These are phyloP conservation scores for Laguncularia racemosa DNA, from an alignment of 345 rosid species.

Conservation along the genomic window DNA sequence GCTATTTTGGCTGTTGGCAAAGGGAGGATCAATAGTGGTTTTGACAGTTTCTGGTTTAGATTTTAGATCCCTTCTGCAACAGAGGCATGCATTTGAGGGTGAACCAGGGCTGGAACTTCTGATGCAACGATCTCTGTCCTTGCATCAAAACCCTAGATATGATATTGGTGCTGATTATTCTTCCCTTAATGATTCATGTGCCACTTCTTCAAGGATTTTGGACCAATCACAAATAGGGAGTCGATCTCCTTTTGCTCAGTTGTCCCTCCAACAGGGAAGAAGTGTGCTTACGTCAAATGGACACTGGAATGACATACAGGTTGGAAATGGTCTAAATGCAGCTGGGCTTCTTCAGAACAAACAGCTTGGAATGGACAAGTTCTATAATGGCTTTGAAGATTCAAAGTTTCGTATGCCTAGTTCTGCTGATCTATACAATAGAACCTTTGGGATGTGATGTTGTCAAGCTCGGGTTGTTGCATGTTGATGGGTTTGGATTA, in stretches of 20 bases:
- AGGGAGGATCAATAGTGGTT: slow-evolving; percentile 56
- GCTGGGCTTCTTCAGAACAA: slow-evolving; percentile 69
- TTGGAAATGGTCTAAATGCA: slow-evolving; percentile 47
- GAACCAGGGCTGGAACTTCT: slow-evolving; percentile 57
- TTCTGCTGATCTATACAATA: slow-evolving; percentile 59
- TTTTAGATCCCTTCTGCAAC: slow-evolving; percentile 44
- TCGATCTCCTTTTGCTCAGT: slow-evolving; percentile 38
- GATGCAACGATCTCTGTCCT: slow-evolving; percentile 61
- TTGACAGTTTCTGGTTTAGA: slow-evolving; percentile 45
- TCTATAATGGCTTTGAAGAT: slow-evolving; percentile 57
- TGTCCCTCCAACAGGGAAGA: slow-evolving; percentile 51
- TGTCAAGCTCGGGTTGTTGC: slow-evolving; percentile 7
- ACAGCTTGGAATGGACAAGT: slow-evolving; percentile 53
- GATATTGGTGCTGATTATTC: slow-evolving; percentile 47
- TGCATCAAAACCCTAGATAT: slow-evolving; percentile 45
- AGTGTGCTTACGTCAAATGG: slow-evolving; percentile 50
- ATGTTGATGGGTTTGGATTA: slow-evolving; percentile 16
- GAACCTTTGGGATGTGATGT: slow-evolving; percentile 67
- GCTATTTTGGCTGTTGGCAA: slow-evolving; percentile 93
- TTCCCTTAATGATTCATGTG: slow-evolving; percentile 44
- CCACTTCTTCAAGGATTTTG: slow-evolving; percentile 48
- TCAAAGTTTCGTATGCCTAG: slow-evolving; percentile 53
- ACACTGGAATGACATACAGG: slow-evolving; percentile 60
- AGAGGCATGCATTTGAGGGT: slow-evolving; percentile 38
- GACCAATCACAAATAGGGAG: slow-evolving; percentile 55